A percentile compares a stretch with the other conserved stretches of the same genome.
Evolutionary conservation across 2,329 filamentous ascomycete genomes (phyloP).

Genomic region (Calonectria crousiana): DNA sequence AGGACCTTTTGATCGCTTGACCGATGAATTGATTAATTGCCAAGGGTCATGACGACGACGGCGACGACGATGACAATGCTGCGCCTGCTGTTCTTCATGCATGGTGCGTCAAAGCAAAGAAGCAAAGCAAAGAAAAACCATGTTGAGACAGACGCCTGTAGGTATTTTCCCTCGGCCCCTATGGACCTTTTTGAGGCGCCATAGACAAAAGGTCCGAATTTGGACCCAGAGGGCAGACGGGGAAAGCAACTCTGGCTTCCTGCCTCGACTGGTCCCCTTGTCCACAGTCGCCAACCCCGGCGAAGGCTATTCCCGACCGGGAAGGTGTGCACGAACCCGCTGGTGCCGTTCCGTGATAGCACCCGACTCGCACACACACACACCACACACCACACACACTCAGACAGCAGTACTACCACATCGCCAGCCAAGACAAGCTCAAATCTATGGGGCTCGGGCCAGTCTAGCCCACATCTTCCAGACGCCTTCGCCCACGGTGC

Average conservation of each 20-base stretch:
- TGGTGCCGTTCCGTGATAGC: conserved; percentile 30
- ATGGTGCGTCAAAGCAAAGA: neutral
- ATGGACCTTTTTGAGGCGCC: conserved; percentile 17
- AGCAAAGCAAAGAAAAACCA: neutral
- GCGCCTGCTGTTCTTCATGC: neutral
- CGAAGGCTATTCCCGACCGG: conserved; percentile 19
- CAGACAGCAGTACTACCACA: neutral
- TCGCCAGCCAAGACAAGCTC: conserved; percentile 1
- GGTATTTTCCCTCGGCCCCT: neutral
- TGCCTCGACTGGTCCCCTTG: conserved; percentile 2
- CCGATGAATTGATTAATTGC: neutral
- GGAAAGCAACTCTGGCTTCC: conserved; percentile 26
- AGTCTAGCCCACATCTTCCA: conserved; percentile 20
- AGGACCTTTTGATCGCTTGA: neutral
- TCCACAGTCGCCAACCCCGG: conserved; percentile 19
- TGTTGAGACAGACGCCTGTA: neutral
- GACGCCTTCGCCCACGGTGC: conserved; percentile 9
- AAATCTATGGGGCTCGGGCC: conserved; percentile 8
- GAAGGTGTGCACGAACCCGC: conserved; percentile 27
- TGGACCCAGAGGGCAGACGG: conserved; percentile 21
- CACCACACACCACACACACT: neutral
- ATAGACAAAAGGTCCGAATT: conserved; percentile 43
- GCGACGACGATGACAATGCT: neutral
- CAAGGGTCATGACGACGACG: neutral
- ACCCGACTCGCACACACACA: neutral